Conservation (phyloP, 495 filamentous ascomycete genomes). For the Evansstolkia leycettana region DNA sequence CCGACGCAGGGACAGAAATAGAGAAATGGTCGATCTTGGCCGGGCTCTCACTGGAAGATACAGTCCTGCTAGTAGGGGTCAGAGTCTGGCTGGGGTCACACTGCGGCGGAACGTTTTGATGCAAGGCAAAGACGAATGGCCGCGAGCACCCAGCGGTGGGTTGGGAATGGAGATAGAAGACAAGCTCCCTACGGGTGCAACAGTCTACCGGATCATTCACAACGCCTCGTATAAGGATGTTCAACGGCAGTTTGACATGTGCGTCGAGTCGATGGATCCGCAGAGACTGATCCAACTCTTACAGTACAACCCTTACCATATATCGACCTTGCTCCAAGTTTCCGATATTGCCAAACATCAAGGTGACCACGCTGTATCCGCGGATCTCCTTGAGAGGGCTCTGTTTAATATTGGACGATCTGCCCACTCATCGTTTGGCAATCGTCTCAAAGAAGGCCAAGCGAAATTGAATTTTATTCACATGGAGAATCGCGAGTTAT, state of each 20-base stretch:
- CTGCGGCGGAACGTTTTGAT: constrained; percentile 72
- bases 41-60: constrained; percentile 53
- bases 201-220: constrained; percentile 61
- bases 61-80: constrained; percentile 41
- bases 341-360: constrained; percentile 87
- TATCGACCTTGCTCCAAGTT: constrained; percentile 85
- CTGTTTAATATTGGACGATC: constrained; percentile 88
- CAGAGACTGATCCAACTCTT: constrained; percentile 53
- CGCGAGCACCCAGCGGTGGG: constrained; percentile 63
- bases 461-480: constrained; percentile 67
- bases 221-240: constrained; percentile 61
- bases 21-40: constrained; percentile 52
- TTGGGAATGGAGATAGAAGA: constrained; percentile 68
- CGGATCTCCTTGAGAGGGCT: constrained; percentile 82
- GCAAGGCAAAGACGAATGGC: constrained; percentile 87
- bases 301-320: constrained; percentile 73
- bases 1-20: constrained; percentile 39
- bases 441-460: constrained; percentile 62
- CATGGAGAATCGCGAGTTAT: constrained; percentile 84
- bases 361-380: constrained; percentile 68
- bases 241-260: constrained; percentile 63
- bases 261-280: constrained; percentile 74
- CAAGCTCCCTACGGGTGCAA: constrained; percentile 36
- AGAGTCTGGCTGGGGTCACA: constrained; percentile 55
- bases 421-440: constrained; percentile 64